phyloP scores from a whole-genome alignment of 345 rosid species.

The Isatis tinctoria region DNA sequence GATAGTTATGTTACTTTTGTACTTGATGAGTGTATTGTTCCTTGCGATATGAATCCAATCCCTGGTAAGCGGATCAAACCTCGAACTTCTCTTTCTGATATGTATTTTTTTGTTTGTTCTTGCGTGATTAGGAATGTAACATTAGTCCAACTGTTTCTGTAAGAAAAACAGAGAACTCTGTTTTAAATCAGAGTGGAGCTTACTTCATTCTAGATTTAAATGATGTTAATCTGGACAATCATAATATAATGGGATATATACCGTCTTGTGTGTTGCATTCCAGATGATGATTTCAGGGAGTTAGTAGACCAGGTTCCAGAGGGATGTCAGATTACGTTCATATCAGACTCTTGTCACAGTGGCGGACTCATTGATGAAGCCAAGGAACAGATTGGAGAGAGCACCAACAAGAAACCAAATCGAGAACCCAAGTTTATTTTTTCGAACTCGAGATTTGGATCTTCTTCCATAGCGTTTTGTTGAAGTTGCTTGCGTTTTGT shows the following conservation, averaged over 20 bases:
- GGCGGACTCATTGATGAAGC: slow-evolving; percentile 32
- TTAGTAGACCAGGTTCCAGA: slow-evolving; percentile 23
- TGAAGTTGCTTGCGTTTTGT: slow-evolving; percentile 50
- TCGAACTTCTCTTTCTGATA: no score
- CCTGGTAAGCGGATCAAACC: no score
- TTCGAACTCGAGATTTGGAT: slow-evolving; percentile 37
- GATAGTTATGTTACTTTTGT: neutral
- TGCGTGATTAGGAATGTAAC: no score
- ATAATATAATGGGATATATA: neutral
- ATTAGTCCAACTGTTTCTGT: no score
- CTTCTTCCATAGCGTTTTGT: slow-evolving; percentile 44
- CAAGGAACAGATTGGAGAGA: slow-evolving; percentile 31
- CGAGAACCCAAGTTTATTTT: slow-evolving; percentile 13
- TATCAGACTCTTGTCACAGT: slow-evolving; percentile 31
- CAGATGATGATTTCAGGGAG: slow-evolving; percentile 29
- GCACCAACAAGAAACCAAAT: neutral
- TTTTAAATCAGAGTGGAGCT: no score
- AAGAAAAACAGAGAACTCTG: no score
- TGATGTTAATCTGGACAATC: no score
- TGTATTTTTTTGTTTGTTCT: no score
- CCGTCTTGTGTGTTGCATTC: neutral
- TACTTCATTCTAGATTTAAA: no score
- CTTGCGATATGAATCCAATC: slow-evolving; percentile 27
- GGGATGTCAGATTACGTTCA: slow-evolving; percentile 21
- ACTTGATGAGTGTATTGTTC: slow-evolving; percentile 51